Conservation (phyloP, 2,329 filamentous ascomycete species). For the Colletotrichum falcatum region DNA sequence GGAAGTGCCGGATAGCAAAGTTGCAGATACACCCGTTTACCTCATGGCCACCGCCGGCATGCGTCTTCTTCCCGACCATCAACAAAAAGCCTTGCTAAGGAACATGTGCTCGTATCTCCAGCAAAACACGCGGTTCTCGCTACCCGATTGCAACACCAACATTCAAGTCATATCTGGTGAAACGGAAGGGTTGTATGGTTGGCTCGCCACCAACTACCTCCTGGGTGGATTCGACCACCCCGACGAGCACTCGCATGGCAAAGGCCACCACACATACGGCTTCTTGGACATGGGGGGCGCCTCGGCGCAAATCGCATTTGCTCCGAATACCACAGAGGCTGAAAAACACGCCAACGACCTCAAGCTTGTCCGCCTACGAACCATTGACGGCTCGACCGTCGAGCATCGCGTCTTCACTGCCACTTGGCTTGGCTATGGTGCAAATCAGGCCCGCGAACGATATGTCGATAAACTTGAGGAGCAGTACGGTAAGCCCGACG, state of each 20-base stretch:
- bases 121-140: conserved; percentile 79
- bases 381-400: conserved; percentile 78
- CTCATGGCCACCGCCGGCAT: conserved; percentile 96
- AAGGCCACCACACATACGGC: conserved; percentile 93
- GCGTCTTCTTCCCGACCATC: conserved; percentile 80
- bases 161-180: conserved; percentile 96
- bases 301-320: conserved; percentile 97
- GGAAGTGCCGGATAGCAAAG: conserved; percentile 80
- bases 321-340: conserved; percentile 91
- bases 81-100: conserved; percentile 79
- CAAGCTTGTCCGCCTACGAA: conserved; percentile 86
- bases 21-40: conserved; percentile 90
- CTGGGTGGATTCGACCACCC: conserved; percentile 89
- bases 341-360: conserved; percentile 90
- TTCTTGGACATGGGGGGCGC: conserved; percentile 99
- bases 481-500: conserved; percentile 67
- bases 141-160: conserved; percentile 91
- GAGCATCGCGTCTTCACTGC: conserved; percentile 95
- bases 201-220: conserved; percentile 97
- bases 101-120: conserved; percentile 87
- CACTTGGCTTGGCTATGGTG: conserved; percentile 97
- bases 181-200: conserved; percentile 95
- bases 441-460: conserved; percentile 87
- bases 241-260: conserved; percentile 80
- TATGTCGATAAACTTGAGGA: conserved; percentile 85